Evolutionary conservation across 2,329 filamentous ascomycete species (phyloP).

Genomic region (Aspergillus caelatus): DNA sequence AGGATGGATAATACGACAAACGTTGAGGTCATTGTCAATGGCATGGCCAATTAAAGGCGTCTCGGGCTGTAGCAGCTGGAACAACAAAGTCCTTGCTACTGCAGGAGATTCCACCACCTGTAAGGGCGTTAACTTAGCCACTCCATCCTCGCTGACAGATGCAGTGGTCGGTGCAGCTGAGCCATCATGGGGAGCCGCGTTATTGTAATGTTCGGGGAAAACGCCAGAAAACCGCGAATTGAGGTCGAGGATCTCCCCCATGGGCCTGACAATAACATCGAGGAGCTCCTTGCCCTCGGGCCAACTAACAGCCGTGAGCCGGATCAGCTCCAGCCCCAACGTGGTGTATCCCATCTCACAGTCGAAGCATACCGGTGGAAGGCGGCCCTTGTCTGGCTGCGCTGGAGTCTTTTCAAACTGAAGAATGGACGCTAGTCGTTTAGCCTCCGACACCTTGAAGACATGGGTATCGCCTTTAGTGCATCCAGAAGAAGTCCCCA

Average conservation of each 20-base stretch:
- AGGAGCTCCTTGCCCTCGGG: conserved; percentile 73
- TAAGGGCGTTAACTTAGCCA: conserved; percentile 50
- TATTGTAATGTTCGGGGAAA: conserved; percentile 72
- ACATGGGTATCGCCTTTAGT: conserved; percentile 73
- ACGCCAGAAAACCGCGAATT: conserved; percentile 94
- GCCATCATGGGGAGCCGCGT: conserved; percentile 62
- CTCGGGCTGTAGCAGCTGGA: conserved; percentile 70
- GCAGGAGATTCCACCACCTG: conserved; percentile 76
- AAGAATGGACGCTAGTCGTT: conserved; percentile 74
- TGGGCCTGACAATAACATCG: conserved; percentile 81
- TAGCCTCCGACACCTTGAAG: conserved; percentile 78
- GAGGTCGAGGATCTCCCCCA: conserved; percentile 83
- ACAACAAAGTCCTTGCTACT: conserved; percentile 74
- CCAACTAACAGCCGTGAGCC: conserved; percentile 87
- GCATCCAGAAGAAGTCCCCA: conserved; percentile 77
- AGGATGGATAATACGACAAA: conserved; percentile 79
- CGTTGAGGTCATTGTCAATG: conserved; percentile 92
- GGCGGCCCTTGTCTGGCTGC: conserved; percentile 33
- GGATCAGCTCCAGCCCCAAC: conserved; percentile 82
- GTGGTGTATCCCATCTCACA: conserved; percentile 98
- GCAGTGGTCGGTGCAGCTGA: conserved; percentile 26
- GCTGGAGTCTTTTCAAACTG: conserved; percentile 78
- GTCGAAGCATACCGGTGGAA: conserved; percentile 74
- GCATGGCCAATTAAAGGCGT: conserved; percentile 92
- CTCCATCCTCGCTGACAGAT: conserved; percentile 25